phyloP scores from a whole-genome alignment of 192 early-diverging fungal species.

The Coemansia asiatica region DNA sequence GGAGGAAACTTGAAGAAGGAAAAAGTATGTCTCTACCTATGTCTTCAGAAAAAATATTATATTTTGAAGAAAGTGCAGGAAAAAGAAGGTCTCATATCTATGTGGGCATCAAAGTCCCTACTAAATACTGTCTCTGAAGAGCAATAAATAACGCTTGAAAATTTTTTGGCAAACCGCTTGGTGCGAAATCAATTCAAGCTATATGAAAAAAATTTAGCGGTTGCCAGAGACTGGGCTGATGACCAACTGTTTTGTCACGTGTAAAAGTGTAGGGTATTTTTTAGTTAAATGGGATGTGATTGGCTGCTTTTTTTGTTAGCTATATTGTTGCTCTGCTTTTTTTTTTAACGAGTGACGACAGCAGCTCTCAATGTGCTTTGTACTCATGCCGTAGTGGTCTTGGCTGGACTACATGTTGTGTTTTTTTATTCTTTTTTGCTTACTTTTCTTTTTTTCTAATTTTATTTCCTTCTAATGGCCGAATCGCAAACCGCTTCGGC shows the following conservation, averaged over 20 bases:
- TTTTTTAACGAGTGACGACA: no score
- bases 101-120: not conserved
- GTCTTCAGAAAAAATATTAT: constrained; percentile 26
- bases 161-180: not conserved
- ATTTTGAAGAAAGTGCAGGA: constrained; percentile 42
- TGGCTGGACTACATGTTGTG: no score
- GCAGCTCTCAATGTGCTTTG: no score
- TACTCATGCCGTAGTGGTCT: no score
- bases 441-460: not conserved
- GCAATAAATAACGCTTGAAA: no score
- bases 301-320: no score
- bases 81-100: constrained; percentile 27
- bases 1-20: constrained; percentile 25
- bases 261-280: not conserved
- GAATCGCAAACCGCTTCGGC: not conserved
- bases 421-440: not conserved
- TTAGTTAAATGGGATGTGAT: not conserved
- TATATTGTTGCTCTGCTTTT: no score
- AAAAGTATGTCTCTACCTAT: constrained; percentile 53
- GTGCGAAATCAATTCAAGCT: no score
- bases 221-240: no score
- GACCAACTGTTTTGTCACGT: not conserved
- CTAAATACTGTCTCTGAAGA: not conserved
- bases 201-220: no score
- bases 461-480: not conserved